These are phyloP conservation scores for Ampelomyces quisqualis DNA, from an alignment of 2,329 filamentous ascomycete species.

Conservation along the genomic window DNA sequence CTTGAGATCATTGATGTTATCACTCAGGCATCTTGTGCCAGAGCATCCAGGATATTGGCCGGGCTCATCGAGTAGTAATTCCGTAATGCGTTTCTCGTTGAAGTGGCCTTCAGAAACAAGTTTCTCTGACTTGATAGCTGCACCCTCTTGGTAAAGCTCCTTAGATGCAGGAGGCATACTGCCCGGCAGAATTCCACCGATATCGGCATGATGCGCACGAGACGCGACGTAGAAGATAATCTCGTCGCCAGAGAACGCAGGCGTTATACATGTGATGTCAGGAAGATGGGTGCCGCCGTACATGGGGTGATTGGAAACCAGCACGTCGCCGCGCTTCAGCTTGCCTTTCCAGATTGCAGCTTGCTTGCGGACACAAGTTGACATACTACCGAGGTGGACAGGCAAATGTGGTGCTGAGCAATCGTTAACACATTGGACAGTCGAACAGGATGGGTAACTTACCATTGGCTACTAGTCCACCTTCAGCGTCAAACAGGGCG, in stretches of 20 bases:
- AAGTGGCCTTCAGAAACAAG: slow-evolving; percentile 76
- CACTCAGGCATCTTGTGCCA: slow-evolving; percentile 74
- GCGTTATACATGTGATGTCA: slow-evolving; percentile 79
- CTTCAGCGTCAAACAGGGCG: slow-evolving; percentile 74
- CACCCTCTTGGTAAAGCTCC: slow-evolving; percentile 59
- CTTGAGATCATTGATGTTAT: slow-evolving; percentile 84
- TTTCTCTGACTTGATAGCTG: slow-evolving; percentile 60
- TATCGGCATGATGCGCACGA: slow-evolving; percentile 79
- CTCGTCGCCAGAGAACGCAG: slow-evolving; percentile 71
- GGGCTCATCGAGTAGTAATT: slow-evolving; percentile 71
- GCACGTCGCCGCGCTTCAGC: slow-evolving; percentile 74
- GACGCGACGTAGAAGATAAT: slow-evolving; percentile 83
- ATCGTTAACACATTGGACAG: no score
- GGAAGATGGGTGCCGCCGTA: slow-evolving; percentile 82
- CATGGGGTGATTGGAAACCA: slow-evolving; percentile 82
- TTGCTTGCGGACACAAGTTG: slow-evolving; percentile 77
- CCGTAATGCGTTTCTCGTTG: slow-evolving; percentile 72
- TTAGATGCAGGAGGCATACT: slow-evolving; percentile 78
- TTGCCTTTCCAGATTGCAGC: slow-evolving; percentile 78
- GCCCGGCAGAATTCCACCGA: slow-evolving; percentile 78
- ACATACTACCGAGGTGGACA: slow-evolving; percentile 80
- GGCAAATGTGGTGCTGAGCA: slow-evolving; percentile 69
- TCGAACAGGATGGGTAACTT: slow-evolving; percentile 10
- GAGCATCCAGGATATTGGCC: slow-evolving; percentile 73
- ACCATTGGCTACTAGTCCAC: slow-evolving; percentile 74